Evolutionary conservation across 768 basidiomycete species (phyloP).

Genomic region (Roridomyces roridus): DNA sequence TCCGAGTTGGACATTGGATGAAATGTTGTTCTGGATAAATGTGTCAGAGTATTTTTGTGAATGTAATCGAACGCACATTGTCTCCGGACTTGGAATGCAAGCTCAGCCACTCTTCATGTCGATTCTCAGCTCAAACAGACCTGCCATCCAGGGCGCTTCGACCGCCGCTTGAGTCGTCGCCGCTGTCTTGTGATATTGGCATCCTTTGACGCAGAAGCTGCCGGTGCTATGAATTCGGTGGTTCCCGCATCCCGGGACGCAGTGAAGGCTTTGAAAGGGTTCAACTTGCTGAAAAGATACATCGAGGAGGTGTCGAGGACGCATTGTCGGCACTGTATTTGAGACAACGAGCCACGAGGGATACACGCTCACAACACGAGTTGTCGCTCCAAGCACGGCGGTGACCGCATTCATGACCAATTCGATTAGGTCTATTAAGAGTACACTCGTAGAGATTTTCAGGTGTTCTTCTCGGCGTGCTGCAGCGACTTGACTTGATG

Average conservation of each 20-base stretch:
- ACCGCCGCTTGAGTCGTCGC: slow-evolving; percentile 12
- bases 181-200: slow-evolving; percentile 3
- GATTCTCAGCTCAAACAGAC: background rate
- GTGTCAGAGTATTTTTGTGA: background rate
- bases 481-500: slow-evolving; percentile 64
- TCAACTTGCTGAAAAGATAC: slow-evolving; percentile 24
- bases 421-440: slow-evolving; percentile 3
- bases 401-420: slow-evolving; percentile 11
- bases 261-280: slow-evolving; percentile 31
- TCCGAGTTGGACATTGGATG: background rate
- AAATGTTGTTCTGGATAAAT: background rate
- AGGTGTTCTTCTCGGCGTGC: slow-evolving; percentile 46
- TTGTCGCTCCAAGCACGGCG: slow-evolving; percentile 13
- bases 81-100: background rate
- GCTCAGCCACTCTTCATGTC: too few relatives aligned
- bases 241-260: slow-evolving; percentile 23
- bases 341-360: slow-evolving; percentile 12
- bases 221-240: background rate
- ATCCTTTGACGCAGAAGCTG: background rate
- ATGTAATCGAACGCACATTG: background rate
- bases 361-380: slow-evolving; percentile 20
- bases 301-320: slow-evolving; percentile 9
- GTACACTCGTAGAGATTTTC: slow-evolving; percentile 4
- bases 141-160: slow-evolving; percentile 4
- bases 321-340: slow-evolving; percentile 16